A percentile compares a stretch with the other conserved stretches of the same genome.
These are phyloP conservation scores for Xerocomus nothofagi DNA, from an alignment of 1,284 basidiomycete species.

Conservation along the genomic window DNA sequence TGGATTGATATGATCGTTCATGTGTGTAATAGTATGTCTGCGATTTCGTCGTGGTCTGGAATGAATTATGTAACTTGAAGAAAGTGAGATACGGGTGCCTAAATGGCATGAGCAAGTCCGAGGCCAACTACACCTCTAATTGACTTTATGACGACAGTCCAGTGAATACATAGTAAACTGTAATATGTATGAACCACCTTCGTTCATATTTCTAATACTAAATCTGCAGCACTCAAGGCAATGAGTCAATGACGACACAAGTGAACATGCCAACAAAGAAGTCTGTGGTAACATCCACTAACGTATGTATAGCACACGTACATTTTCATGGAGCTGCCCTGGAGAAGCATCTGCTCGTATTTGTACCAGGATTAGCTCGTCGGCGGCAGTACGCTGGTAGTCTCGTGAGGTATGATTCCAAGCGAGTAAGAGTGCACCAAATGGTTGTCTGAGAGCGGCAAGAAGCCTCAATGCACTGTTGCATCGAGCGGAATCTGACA, in stretches of 20 bases:
- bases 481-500: background rate
- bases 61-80: too few relatives aligned
- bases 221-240: background rate
- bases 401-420: background rate
- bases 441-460: constrained; percentile 8
- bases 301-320: constrained; percentile 1
- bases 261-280: background rate
- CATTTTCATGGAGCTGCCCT: background rate
- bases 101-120: too few relatives aligned
- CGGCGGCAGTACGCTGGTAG: constrained; percentile 4
- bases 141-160: too few relatives aligned
- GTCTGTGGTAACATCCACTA: background rate
- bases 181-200: too few relatives aligned
- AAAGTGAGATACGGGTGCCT: too few relatives aligned
- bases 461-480: background rate
- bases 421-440: constrained; percentile 11
- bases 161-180: too few relatives aligned
- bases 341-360: constrained; percentile 1
- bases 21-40: too few relatives aligned
- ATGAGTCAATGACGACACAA: background rate
- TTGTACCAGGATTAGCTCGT: constrained; percentile 3
- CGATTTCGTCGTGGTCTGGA: too few relatives aligned
- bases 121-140: too few relatives aligned
- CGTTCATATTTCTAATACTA: too few relatives aligned
- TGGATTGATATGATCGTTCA: too few relatives aligned